A percentile compares a stretch with the other conserved stretches of the same genome.
Evolutionary conservation across 495 filamentous ascomycete species (phyloP).

Genomic region (Lophium mytilinum): DNA sequence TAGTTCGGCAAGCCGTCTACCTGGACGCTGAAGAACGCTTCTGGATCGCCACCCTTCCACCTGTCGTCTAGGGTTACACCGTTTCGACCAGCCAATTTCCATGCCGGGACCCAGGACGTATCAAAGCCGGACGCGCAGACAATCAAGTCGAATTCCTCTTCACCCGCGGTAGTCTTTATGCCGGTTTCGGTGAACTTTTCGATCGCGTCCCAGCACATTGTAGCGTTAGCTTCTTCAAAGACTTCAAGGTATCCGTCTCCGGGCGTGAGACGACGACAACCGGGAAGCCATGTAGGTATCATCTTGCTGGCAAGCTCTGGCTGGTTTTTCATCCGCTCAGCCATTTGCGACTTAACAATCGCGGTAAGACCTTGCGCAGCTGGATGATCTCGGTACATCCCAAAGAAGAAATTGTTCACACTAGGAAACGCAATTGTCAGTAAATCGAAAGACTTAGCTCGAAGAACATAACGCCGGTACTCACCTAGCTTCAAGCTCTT

Average conservation of each 20-base stretch:
- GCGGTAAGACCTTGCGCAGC: background rate
- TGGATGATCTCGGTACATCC: background rate
- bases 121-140: constrained; percentile 47
- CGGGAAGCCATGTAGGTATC: constrained; percentile 29
- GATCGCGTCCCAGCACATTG: constrained; percentile 26
- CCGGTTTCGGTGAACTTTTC: constrained; percentile 30
- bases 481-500: constrained; percentile 5
- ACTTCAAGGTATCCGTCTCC: constrained; percentile 32
- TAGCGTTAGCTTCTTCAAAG: constrained; percentile 32
- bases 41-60: constrained; percentile 24
- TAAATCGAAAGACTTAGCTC: no score
- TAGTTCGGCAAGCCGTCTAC: constrained; percentile 40
- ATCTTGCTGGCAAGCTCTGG: constrained; percentile 28
- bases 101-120: constrained; percentile 36
- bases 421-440: background rate
- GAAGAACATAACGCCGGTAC: background rate
- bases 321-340: constrained; percentile 34
- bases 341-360: constrained; percentile 28
- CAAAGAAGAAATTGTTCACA: background rate
- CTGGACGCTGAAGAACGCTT: constrained; percentile 37
- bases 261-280: constrained; percentile 28
- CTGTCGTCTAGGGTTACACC: constrained; percentile 21
- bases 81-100: constrained; percentile 34
- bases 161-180: constrained; percentile 43
- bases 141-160: constrained; percentile 41